A percentile compares a stretch with the other conserved stretches of the same genome.
Conservation (phyloP, 352 stramenopile genomes). For the Pythium volutum region DNA sequence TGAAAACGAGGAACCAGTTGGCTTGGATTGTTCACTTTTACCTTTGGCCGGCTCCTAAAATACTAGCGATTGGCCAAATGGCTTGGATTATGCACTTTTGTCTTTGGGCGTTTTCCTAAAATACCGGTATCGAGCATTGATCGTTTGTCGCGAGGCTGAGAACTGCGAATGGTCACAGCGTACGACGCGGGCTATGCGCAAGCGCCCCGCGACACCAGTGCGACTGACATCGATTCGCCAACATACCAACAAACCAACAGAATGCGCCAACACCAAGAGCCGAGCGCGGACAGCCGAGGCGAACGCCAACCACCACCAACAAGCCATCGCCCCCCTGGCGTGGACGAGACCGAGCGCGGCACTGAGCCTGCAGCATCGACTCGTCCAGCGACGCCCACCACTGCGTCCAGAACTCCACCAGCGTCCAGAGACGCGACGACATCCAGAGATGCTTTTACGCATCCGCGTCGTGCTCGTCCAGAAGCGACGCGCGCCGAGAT, state of each 20-base stretch:
- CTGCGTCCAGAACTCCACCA: too few relatives aligned
- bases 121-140: conserved; percentile 5
- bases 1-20: not conserved
- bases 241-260: not conserved
- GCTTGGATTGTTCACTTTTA: not conserved
- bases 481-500: conserved; percentile 21
- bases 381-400: too few relatives aligned
- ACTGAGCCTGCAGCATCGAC: not conserved
- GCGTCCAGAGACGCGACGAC: not conserved
- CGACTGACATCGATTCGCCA: not conserved
- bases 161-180: conserved; percentile 13
- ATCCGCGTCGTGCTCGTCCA: not conserved
- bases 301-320: not conserved
- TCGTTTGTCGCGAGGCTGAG: not conserved
- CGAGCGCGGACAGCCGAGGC: not conserved
- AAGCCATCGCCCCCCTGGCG: too few relatives aligned
- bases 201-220: not conserved
- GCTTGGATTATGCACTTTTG: conserved; percentile 4
- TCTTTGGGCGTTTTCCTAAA: conserved; percentile 20
- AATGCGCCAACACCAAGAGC: not conserved
- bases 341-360: too few relatives aligned
- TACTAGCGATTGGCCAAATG: not conserved
- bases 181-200: not conserved
- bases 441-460: not conserved
- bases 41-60: not conserved